Conservation (phyloP, 192 early-diverging fungal genomes). For the Coemansia sp. region DNA sequence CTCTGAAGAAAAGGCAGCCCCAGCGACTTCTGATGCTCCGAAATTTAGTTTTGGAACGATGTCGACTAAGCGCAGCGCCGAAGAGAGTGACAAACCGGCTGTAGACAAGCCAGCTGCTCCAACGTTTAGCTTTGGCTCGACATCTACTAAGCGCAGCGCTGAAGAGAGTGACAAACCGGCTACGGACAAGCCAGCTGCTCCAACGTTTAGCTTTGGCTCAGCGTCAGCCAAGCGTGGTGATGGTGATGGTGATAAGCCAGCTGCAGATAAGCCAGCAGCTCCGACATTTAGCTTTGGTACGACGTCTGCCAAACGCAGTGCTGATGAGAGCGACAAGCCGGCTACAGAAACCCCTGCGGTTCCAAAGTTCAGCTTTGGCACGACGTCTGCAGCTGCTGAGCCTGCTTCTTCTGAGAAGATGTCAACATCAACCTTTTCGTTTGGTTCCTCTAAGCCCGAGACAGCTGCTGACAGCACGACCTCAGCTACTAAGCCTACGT, state of each 20-base stretch:
- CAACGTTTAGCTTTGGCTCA: conserved; percentile 14
- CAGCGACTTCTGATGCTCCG: conserved; percentile 3
- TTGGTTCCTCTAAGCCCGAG: conserved; percentile 6
- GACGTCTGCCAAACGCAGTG: background rate
- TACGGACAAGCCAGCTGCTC: conserved; percentile 8
- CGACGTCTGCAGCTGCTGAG: background rate
- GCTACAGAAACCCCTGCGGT: conserved; percentile 7
- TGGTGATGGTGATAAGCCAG: background rate
- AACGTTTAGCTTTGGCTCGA: conserved; percentile 13
- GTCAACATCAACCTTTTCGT: background rate
- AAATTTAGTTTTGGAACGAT: conserved; percentile 15
- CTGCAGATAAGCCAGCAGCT: conserved; percentile 8
- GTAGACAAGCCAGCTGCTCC: conserved; percentile 9
- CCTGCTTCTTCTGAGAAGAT: background rate
- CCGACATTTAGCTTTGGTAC: conserved; percentile 18
- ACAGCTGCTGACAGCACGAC: background rate
- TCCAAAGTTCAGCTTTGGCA: conserved; percentile 19
- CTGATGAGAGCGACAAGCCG: background rate
- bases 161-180: background rate
- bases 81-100: background rate
- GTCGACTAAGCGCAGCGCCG: conserved; percentile 1
- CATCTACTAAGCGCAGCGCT: background rate
- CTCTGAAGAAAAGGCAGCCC: background rate
- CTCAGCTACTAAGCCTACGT: background rate
- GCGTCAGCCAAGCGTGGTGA: background rate